Percentiles rank a stretch among this genome's conserved stretches.
These are phyloP conservation scores for Hypomontagnella submonticulosa DNA, from an alignment of 495 filamentous ascomycete species.

Conservation along the genomic window DNA sequence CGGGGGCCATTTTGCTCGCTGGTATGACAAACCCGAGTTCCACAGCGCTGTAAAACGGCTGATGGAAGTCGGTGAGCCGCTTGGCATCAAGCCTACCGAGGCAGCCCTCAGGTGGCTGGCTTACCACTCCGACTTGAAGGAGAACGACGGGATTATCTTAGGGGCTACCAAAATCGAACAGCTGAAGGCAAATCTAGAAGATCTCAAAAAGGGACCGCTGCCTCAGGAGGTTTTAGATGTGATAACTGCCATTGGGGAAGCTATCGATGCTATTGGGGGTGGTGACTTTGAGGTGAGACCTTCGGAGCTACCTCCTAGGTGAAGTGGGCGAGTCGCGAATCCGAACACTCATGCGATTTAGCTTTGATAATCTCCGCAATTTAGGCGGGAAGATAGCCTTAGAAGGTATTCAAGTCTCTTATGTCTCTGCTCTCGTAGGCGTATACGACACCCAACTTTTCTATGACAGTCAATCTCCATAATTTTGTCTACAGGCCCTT, in stretches of 20 bases:
- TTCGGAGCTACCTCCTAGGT: slow-evolving; percentile 12
- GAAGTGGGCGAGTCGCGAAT: background rate
- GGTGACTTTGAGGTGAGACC: slow-evolving; percentile 22
- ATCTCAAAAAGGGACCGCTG: slow-evolving; percentile 67
- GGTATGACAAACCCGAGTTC: slow-evolving; percentile 56
- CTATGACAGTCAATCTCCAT: too few species aligned
- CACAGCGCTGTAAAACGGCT: slow-evolving; percentile 53
- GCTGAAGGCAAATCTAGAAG: slow-evolving; percentile 62
- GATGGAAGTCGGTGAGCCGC: slow-evolving; percentile 19
- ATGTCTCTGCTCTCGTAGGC: too few species aligned
- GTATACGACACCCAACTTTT: too few species aligned
- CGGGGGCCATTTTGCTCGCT: slow-evolving; percentile 9
- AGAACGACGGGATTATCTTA: slow-evolving; percentile 64
- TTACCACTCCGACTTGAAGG: slow-evolving; percentile 60
- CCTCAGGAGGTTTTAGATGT: slow-evolving; percentile 21
- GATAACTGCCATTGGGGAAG: slow-evolving; percentile 14
- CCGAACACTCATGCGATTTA: too few species aligned
- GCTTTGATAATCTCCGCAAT: too few species aligned
- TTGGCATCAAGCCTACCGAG: slow-evolving; percentile 53
- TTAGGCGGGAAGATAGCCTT: too few species aligned
- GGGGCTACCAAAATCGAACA: slow-evolving; percentile 64
- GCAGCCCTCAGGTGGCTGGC: slow-evolving; percentile 67
- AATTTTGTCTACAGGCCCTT: too few species aligned
- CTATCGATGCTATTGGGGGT: slow-evolving; percentile 22
- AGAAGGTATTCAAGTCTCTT: too few species aligned